These are phyloP conservation scores for Taxawa tesnikishii DNA, from an alignment of 2,329 filamentous ascomycete species.

Conservation along the genomic window DNA sequence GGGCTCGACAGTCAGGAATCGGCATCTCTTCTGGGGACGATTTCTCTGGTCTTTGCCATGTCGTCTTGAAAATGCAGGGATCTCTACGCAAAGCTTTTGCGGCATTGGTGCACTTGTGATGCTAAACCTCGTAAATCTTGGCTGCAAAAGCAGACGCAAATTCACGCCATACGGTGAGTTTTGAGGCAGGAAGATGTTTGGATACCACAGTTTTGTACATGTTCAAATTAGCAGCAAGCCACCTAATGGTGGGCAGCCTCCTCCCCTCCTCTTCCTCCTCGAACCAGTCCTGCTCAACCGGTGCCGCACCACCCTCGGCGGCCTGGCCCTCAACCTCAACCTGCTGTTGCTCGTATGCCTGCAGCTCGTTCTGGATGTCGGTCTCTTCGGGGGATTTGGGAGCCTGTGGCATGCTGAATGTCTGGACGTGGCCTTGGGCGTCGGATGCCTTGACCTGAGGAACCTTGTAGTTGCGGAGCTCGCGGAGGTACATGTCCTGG, in stretches of 20 bases:
- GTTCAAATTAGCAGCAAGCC: neutral
- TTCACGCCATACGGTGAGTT: too few species aligned
- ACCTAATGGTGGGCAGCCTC: slow-evolving; percentile 5
- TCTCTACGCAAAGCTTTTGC: too few species aligned
- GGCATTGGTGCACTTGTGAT: too few species aligned
- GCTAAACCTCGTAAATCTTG: too few species aligned
- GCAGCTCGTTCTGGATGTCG: slow-evolving; percentile 81
- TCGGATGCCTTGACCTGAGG: slow-evolving; percentile 73
- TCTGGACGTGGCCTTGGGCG: slow-evolving; percentile 80
- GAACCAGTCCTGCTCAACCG: slow-evolving; percentile 47
- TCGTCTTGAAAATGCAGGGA: too few species aligned
- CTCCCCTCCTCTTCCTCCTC: slow-evolving; percentile 7
- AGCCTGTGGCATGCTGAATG: slow-evolving; percentile 67
- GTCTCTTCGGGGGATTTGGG: slow-evolving; percentile 86
- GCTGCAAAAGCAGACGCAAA: too few species aligned
- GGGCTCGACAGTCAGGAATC: too few species aligned
- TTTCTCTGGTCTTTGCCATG: too few species aligned
- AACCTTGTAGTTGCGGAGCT: slow-evolving; percentile 92
- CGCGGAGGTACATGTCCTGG: slow-evolving; percentile 93
- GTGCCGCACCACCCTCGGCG: slow-evolving; percentile 49
- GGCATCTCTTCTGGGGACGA: too few species aligned
- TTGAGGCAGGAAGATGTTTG: too few species aligned
- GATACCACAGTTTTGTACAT: slow-evolving; percentile 5
- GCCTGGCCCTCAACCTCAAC: slow-evolving; percentile 91
- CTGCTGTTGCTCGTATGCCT: slow-evolving; percentile 86